Conservation (phyloP, 108 stramenopile species). For the Fistulifera solaris region DNA sequence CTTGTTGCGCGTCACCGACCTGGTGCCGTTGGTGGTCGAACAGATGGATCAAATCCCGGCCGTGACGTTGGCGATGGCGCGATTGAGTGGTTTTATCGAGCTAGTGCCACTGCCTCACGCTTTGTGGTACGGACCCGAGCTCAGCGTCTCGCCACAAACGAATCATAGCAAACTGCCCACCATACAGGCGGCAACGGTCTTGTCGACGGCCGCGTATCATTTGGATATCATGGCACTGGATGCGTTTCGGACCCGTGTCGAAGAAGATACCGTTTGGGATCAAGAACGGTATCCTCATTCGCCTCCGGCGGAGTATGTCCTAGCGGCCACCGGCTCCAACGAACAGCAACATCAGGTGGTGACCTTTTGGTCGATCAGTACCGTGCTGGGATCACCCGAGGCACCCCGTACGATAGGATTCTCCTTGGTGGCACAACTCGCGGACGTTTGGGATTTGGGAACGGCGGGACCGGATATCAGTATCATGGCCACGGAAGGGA, state of each 20-base stretch:
- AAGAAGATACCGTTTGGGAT: conserved; percentile 29
- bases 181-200: conserved; percentile 8
- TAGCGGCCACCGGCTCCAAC: conserved; percentile 46
- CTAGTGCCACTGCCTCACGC: conserved; percentile 51
- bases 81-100: conserved; percentile 73
- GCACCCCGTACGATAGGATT: conserved; percentile 8
- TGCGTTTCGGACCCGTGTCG: conserved; percentile 37
- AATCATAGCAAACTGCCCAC: background rate
- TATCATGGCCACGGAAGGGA: conserved; percentile 31
- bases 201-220: conserved; percentile 49
- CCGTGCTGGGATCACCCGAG: conserved; percentile 5
- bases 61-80: conserved; percentile 43
- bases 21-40: conserved; percentile 1
- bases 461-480: conserved; percentile 39
- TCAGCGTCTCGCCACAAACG: conserved; percentile 5
- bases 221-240: conserved; percentile 48
- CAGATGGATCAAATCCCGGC: background rate
- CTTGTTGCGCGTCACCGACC: conserved; percentile 4
- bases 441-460: conserved; percentile 20
- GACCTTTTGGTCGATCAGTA: conserved; percentile 39
- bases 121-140: conserved; percentile 42
- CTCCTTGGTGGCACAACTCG: conserved; percentile 19
- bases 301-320: conserved; percentile 43
- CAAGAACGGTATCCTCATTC: conserved; percentile 22
- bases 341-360: conserved; percentile 10